Evolutionary conservation across 257 asterid genomes (phyloP), one percentile per base, ranked within the genome.

Genomic region (Euphrasia confusa): DNA sequence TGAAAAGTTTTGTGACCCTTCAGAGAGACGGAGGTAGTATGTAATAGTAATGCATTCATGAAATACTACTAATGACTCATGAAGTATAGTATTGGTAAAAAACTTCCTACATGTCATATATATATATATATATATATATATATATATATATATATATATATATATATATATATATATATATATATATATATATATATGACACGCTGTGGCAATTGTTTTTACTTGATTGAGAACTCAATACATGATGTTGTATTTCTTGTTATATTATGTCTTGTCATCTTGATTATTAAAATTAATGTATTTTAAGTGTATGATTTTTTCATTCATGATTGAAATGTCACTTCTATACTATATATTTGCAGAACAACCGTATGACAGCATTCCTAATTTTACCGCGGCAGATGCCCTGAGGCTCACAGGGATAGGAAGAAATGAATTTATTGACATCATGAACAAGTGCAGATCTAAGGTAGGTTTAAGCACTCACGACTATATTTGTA

Each of bases 321-420:
- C 63, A 2, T 56, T 67, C 37, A 32, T 65, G 67, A 55, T 62
- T 33, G 33, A 21, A 37, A 56, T 39, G 37, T 67, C 64, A 63
- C 35, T 54, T 59, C 60, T 53, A 30, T 71, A 48, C 64, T 37
- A 12, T 60, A 44, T 75, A 69, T 75, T 56, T 84, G 89, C 96
- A 93, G 99, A 93, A 74, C 97, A 93, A 89, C 99, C 99, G 12
- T 93, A 93, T 49, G 99, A 93, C 70, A 93, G 99, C 78, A 93
- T 93, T 71, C 99, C 99, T 53, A 93, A 93, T 79, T 93, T 93
- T 77, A 93, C 96, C 54, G 99, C 99, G 42, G 99, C 99, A 48
- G 99, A 93, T 78, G 95, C 97, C 53, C 79, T 93, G 79, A 80
- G 96, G 67, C 94, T 93, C 56, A 82, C 97, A 11, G 97, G 96